Percentiles rank a stretch among this genome's conserved stretches.
These are phyloP conservation scores for Trichaptum fuscoviolaceum DNA, from an alignment of 768 basidiomycete species.

Conservation along the genomic window DNA sequence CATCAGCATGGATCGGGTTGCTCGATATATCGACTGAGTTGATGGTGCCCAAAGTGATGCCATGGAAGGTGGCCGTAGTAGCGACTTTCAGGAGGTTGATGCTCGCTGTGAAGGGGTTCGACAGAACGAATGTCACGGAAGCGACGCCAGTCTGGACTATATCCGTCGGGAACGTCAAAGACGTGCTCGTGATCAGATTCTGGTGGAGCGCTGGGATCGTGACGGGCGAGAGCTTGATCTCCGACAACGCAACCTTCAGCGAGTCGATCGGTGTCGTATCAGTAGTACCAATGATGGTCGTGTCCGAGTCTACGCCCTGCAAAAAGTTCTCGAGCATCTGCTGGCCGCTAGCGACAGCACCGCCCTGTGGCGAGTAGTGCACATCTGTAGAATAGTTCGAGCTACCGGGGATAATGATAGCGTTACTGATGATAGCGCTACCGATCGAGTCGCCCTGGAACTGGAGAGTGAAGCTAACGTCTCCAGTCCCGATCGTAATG, in stretches of 20 bases:
- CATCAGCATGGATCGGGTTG: constrained; percentile 52
- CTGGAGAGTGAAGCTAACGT: constrained; percentile 54
- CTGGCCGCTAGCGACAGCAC: constrained; percentile 47
- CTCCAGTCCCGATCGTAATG: constrained; percentile 49
- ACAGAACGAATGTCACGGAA: constrained; percentile 48
- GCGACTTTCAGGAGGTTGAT: constrained; percentile 55
- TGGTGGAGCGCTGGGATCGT: constrained; percentile 59
- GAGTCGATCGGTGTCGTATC: constrained; percentile 57
- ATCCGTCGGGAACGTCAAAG: constrained; percentile 55
- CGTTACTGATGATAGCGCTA: constrained; percentile 46
- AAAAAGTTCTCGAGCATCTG: constrained; percentile 60
- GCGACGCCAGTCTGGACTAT: constrained; percentile 59
- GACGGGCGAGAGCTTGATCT: constrained; percentile 55
- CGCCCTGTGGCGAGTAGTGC: constrained; percentile 53
- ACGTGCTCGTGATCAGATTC: constrained; percentile 52
- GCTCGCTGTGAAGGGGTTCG: constrained; percentile 69
- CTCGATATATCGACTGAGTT: constrained; percentile 48
- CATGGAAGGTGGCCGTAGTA: constrained; percentile 50
- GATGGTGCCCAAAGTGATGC: constrained; percentile 54
- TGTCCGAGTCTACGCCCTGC: constrained; percentile 53
- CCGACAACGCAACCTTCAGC: constrained; percentile 52
- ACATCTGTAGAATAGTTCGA: constrained; percentile 56
- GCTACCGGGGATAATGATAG: constrained; percentile 57
- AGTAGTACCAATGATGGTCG: constrained; percentile 49
- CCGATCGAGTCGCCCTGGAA: constrained; percentile 56